Conservation (phyloP, 1,284 basidiomycete genomes). For the Chalciporus sp. region DNA sequence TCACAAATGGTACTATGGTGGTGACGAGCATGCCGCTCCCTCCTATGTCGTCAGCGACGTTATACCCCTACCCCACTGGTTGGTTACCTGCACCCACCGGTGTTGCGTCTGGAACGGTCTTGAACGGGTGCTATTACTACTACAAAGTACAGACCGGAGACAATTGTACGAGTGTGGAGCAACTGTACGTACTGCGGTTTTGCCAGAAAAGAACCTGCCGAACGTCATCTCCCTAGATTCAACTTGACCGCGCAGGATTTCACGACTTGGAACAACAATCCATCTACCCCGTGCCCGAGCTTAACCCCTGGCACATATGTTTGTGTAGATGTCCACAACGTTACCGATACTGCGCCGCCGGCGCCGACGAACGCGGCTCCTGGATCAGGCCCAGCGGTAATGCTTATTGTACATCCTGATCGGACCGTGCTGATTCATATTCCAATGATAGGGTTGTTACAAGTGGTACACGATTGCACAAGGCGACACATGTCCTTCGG, state of each 20-base stretch:
- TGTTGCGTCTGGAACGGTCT: background rate
- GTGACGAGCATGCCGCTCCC: slow-evolving; percentile 1
- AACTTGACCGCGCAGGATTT: background rate
- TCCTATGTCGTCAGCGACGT: background rate
- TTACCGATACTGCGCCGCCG: slow-evolving; percentile 1
- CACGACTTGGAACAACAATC: background rate
- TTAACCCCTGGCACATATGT: slow-evolving; percentile 1
- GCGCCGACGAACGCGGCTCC: background rate
- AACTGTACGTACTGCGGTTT: background rate
- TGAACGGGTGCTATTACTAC: background rate
- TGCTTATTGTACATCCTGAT: background rate
- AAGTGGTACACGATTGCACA: slow-evolving; percentile 1
- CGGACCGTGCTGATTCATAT: background rate
- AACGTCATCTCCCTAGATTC: background rate
- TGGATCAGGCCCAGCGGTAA: slow-evolving; percentile 1
- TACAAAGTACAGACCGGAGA: background rate
- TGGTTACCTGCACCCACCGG: background rate
- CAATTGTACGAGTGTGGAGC: background rate
- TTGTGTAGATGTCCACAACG: background rate
- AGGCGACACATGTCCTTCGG: background rate
- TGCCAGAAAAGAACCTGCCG: background rate
- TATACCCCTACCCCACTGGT: background rate
- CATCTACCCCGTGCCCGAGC: background rate
- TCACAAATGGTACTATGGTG: background rate
- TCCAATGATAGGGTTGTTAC: background rate